A percentile compares a stretch with the other conserved stretches of the same genome.
Conservation (phyloP, 768 basidiomycete genomes). For the Hemileccinum rubropunctum region DNA sequence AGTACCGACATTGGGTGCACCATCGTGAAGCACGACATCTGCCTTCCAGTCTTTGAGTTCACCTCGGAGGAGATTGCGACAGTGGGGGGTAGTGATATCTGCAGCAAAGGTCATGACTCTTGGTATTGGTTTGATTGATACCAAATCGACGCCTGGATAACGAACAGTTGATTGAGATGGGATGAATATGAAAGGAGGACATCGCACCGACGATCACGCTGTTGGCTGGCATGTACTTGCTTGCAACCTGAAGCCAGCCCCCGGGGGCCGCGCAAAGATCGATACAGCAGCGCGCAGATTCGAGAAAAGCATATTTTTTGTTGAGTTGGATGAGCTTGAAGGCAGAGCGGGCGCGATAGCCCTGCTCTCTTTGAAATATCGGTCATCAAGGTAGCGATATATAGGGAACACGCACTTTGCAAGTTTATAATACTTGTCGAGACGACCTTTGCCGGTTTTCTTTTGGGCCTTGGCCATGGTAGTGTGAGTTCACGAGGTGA, state of each 20-base stretch:
- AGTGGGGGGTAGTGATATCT: slow-evolving; percentile 92
- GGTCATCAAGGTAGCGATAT: slow-evolving; percentile 5
- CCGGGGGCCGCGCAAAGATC: slow-evolving; percentile 99
- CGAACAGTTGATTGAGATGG: slow-evolving; percentile 8
- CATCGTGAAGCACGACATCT: slow-evolving; percentile 96
- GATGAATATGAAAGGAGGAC: neutral
- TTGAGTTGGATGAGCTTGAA: slow-evolving; percentile 99
- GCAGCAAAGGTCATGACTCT: slow-evolving; percentile 87
- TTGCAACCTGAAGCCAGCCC: slow-evolving; percentile 98
- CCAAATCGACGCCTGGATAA: slow-evolving; percentile 83
- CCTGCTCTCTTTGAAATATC: slow-evolving; percentile 76
- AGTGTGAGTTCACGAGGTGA: slow-evolving; percentile 3
- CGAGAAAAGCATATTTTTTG: slow-evolving; percentile 94
- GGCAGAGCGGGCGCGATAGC: slow-evolving; percentile 98
- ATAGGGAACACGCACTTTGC: slow-evolving; percentile 57
- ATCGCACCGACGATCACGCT: slow-evolving; percentile 83
- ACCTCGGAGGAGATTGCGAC: slow-evolving; percentile 78
- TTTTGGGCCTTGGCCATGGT: slow-evolving; percentile 80
- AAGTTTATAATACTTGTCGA: slow-evolving; percentile 97
- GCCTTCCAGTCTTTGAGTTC: slow-evolving; percentile 99
- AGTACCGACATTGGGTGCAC: slow-evolving; percentile 98
- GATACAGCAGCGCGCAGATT: slow-evolving; percentile 87
- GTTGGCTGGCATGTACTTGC: slow-evolving; percentile 94
- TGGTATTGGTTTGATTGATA: slow-evolving; percentile 94
- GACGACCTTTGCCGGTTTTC: slow-evolving; percentile 93